A percentile compares a stretch with the other conserved stretches of the same genome.
These are phyloP conservation scores for Pezicula radicicola DNA, from an alignment of 2,329 filamentous ascomycete genomes.

Conservation along the genomic window DNA sequence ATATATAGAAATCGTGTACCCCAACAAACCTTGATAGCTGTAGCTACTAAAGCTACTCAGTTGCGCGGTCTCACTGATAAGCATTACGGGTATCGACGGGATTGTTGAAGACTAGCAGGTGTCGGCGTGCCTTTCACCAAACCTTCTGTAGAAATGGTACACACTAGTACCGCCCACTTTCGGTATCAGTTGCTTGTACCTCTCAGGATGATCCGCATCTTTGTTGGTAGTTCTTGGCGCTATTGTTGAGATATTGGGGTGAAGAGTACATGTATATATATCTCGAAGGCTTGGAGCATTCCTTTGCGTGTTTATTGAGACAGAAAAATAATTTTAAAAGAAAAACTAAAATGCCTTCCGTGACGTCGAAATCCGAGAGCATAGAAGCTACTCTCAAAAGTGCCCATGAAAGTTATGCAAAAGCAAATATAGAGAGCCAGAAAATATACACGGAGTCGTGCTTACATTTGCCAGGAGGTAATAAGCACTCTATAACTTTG, in stretches of 20 bases:
- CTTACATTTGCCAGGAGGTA: slow-evolving; percentile 6
- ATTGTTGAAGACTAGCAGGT: neutral
- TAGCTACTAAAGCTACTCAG: no score
- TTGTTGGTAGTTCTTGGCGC: no score
- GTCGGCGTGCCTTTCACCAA: slow-evolving; percentile 1
- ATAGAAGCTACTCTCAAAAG: slow-evolving; percentile 2
- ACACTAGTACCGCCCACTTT: no score
- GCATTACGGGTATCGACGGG: no score
- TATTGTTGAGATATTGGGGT: no score
- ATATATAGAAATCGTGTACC: no score
- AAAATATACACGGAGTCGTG: slow-evolving; percentile 5
- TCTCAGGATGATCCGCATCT: no score
- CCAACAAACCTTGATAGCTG: no score
- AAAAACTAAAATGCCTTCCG: slow-evolving; percentile 7
- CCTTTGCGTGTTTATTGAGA: neutral
- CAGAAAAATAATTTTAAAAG: neutral
- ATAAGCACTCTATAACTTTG: neutral
- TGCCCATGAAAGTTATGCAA: slow-evolving; percentile 3
- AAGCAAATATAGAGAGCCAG: slow-evolving; percentile 4
- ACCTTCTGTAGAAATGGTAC: no score
- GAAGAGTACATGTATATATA: no score
- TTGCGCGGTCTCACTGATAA: no score
- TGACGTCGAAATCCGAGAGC: slow-evolving; percentile 1
- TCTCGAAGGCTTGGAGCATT: neutral
- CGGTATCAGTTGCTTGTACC: no score